Conservation (phyloP, 169 alveolate genomes). For the Cryptosporidium ubiquitum region DNA sequence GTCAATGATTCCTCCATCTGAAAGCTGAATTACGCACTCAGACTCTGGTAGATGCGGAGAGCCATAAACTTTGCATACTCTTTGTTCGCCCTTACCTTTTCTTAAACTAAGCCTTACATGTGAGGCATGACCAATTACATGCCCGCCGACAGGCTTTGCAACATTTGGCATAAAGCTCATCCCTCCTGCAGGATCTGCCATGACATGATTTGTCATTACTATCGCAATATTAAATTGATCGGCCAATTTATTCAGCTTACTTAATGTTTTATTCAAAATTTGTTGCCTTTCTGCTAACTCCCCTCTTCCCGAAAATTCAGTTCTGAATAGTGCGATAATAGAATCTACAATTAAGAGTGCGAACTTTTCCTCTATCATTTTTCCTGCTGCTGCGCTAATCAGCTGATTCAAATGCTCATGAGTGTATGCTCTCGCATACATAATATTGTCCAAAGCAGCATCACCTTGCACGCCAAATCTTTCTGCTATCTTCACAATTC, state of each 20-base stretch:
- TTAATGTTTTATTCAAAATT: slow-evolving; percentile 85
- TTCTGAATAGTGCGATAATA: slow-evolving; percentile 88
- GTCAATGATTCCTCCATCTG: slow-evolving; percentile 85
- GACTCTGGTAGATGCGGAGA: slow-evolving; percentile 96
- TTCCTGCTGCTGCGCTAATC: slow-evolving; percentile 84
- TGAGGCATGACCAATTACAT: slow-evolving; percentile 98
- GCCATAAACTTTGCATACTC: slow-evolving; percentile 95
- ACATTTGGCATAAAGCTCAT: slow-evolving; percentile 90
- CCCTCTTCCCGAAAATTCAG: slow-evolving; percentile 91
- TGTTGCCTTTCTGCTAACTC: slow-evolving; percentile 89
- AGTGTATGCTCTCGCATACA: slow-evolving; percentile 89
- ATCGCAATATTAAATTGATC: slow-evolving; percentile 96
- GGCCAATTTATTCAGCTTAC: slow-evolving; percentile 90
- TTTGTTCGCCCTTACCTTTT: slow-evolving; percentile 95
- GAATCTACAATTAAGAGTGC: slow-evolving; percentile 88
- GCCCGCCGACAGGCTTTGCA: slow-evolving; percentile 97
- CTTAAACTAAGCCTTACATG: slow-evolving; percentile 93
- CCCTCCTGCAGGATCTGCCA: slow-evolving; percentile 93
- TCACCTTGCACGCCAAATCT: slow-evolving; percentile 87
- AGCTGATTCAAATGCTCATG: slow-evolving; percentile 86
- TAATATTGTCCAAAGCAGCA: slow-evolving; percentile 86
- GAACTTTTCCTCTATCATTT: slow-evolving; percentile 87
- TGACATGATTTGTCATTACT: slow-evolving; percentile 95
- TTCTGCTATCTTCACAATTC: slow-evolving; percentile 86
- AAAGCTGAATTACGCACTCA: slow-evolving; percentile 90